Conservation (phyloP, 495 filamentous ascomycete species). For the Trichocladium antarcticum region DNA sequence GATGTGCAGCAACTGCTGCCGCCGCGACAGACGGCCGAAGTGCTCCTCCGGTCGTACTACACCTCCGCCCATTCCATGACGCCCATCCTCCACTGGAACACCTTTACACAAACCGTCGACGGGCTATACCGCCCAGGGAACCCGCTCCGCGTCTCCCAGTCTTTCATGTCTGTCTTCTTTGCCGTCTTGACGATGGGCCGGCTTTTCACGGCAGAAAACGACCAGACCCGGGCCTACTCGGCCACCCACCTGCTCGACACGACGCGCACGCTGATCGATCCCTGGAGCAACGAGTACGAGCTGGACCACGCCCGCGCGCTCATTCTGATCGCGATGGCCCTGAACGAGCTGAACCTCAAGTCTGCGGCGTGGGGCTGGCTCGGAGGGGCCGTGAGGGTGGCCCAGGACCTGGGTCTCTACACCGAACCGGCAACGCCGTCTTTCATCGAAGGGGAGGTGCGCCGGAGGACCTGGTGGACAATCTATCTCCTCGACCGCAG, state of each 20-base stretch:
- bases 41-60: conserved; percentile 66
- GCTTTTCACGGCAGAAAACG: conserved; percentile 55
- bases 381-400: conserved; percentile 69
- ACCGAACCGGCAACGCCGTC: conserved; percentile 62
- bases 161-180: conserved; percentile 77
- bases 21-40: conserved; percentile 57
- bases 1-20: conserved; percentile 49
- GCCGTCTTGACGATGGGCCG: conserved; percentile 75
- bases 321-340: conserved; percentile 64
- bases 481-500: conserved; percentile 84
- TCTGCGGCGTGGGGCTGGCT: conserved; percentile 87
- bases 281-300: conserved; percentile 73
- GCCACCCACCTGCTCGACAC: conserved; percentile 63
- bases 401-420: conserved; percentile 82
- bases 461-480: conserved; percentile 87
- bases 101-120: conserved; percentile 66
- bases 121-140: conserved; percentile 58
- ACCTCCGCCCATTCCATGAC: conserved; percentile 63
- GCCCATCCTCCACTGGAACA: conserved; percentile 85
- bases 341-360: conserved; percentile 79
- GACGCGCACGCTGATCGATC: conserved; percentile 58
- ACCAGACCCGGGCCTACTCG: conserved; percentile 42
- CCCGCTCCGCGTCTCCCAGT: conserved; percentile 51
- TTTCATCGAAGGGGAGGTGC: conserved; percentile 75
- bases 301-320: conserved; percentile 67